phyloP scores from a whole-genome alignment of 108 stramenopile species.

The Conticribra weissflogii region DNA sequence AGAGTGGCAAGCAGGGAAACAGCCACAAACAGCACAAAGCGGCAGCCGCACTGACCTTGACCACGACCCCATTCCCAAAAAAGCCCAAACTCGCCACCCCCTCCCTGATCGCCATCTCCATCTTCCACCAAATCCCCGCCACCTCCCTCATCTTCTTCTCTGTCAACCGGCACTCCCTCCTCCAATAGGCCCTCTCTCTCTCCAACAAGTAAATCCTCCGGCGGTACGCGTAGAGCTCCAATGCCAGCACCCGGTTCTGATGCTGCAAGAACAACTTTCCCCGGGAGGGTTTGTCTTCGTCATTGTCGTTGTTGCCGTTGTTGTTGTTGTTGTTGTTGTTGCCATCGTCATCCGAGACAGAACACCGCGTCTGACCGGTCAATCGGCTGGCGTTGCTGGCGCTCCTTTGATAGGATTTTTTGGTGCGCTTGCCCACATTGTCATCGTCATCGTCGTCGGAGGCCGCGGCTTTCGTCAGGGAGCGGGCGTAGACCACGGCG shows the following conservation, averaged over 20 bases:
- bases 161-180: conserved; percentile 63
- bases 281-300: conserved; percentile 52
- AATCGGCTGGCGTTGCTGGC: too few species aligned
- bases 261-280: conserved; percentile 73
- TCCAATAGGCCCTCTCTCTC: conserved; percentile 70
- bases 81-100: conserved; percentile 22
- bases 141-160: conserved; percentile 33
- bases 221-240: conserved; percentile 70
- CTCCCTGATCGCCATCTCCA: conserved; percentile 37
- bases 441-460: conserved; percentile 43
- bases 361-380: too few species aligned
- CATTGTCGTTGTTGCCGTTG: conserved; percentile 45
- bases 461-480: conserved; percentile 4
- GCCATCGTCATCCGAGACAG: too few species aligned
- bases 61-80: too few species aligned
- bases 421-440: too few species aligned
- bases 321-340: too few species aligned
- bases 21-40: too few species aligned
- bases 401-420: too few species aligned
- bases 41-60: too few species aligned
- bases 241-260: conserved; percentile 77
- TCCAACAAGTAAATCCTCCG: conserved; percentile 57
- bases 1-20: too few species aligned
- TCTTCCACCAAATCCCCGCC: conserved; percentile 34
- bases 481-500: conserved; percentile 13